These are phyloP conservation scores for Candida mesenterica DNA, from an alignment of 1,139 yeast genomes.

Conservation along the genomic window DNA sequence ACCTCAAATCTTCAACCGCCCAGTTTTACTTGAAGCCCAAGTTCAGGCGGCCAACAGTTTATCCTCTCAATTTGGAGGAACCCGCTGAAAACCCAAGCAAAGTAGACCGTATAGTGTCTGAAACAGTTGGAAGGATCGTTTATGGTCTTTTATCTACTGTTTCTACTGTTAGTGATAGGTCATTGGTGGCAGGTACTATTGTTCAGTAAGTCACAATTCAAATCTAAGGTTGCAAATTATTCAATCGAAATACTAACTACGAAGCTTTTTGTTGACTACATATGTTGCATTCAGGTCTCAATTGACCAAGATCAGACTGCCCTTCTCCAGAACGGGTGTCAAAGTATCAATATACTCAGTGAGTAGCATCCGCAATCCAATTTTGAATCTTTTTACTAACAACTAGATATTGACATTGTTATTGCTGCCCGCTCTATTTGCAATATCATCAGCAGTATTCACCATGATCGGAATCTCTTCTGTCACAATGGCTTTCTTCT, in stretches of 20 bases:
- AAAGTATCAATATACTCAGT: no score
- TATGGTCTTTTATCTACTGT: constrained; percentile 1
- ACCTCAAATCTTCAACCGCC: neutral
- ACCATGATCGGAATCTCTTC: constrained; percentile 6
- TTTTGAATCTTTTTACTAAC: no score
- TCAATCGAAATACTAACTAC: no score
- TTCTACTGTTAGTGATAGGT: constrained; percentile 1
- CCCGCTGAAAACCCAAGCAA: neutral
- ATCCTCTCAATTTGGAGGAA: neutral
- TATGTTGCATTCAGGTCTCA: no score
- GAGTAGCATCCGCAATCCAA: no score
- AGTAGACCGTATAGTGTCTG: neutral
- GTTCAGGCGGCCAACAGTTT: neutral
- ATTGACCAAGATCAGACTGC: no score
- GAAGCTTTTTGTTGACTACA: no score
- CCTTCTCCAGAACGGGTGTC: no score
- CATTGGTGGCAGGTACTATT: neutral
- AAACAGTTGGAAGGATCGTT: constrained; percentile 2
- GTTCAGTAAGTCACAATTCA: constrained; percentile 1
- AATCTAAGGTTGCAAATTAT: no score
- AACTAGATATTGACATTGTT: neutral
- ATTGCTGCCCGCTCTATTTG: neutral
- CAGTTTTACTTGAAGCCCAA: constrained; percentile 8
- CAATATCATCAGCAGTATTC: neutral
- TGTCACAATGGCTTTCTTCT: constrained; percentile 3